Evolutionary conservation across 345 rosid species (phyloP), one percentile per base, ranked within the genome.

Genomic region (Barbarea vulgaris): DNA sequence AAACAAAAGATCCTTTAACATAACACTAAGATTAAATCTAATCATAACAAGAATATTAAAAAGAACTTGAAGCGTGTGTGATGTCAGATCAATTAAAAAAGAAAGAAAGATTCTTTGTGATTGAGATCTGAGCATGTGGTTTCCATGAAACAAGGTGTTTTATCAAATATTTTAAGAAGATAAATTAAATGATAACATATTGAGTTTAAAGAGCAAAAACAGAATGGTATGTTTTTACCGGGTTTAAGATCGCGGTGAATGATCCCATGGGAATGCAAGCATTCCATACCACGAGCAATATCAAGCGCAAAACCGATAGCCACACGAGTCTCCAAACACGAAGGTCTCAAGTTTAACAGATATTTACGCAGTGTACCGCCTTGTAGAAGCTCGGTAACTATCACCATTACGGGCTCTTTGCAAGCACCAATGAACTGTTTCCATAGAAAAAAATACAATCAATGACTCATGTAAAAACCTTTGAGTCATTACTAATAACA

Each of bases 201-300:
- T 9, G 36, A 19, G 44, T 67, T 75, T 36, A 9, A 28, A 60
- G 42, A 77, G 31, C n/a, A 39, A 39, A 31, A 3, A 7, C n/a
- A 46, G 70, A 66, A 67, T 24, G 15, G 28, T 42, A 34, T 72
- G 14, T 21, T 33, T 41, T 72, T 88, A 91, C 98, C 97, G 4
- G 98, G 97, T 80, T 94, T 94, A 27, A 94, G 86, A 87, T 94
- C 98, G 28, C 97, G 93, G 77, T 94, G 98, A 76, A 94, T 91
- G 82, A 93, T 89, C 72, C 96, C 98, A 74, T 91, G 97, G 13
- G 96, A 85, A 80, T 93, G 97, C 77, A 94, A 80, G 84, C 97
- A 91, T 80, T 94, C 98, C 98, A 94, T 90, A 13, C 89, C 98
- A 76, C 89, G 88, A 68, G 97, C 93, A 77, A 94, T 87, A 70